Conservation (phyloP, 768 basidiomycete genomes). For the Filobasidium wieringae region DNA sequence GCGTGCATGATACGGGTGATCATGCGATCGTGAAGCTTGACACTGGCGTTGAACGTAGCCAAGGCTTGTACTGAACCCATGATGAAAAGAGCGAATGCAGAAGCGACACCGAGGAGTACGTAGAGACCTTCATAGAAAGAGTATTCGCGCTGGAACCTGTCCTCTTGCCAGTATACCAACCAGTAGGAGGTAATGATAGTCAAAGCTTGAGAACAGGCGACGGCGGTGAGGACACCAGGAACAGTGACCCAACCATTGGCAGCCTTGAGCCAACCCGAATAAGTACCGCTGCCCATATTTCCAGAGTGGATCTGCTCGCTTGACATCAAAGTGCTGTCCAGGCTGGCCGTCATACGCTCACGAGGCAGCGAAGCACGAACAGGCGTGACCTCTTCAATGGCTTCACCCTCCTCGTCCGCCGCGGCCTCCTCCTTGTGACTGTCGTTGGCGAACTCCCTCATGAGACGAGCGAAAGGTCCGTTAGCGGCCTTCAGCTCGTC, state of each 20-base stretch:
- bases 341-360: slow-evolving; percentile 38
- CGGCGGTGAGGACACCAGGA: slow-evolving; percentile 52
- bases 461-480: slow-evolving; percentile 60
- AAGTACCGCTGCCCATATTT: slow-evolving; percentile 48
- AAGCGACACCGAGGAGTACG: slow-evolving; percentile 57
- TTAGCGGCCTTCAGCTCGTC: slow-evolving; percentile 53
- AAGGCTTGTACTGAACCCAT: slow-evolving; percentile 52
- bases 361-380: slow-evolving; percentile 38
- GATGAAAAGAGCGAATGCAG: slow-evolving; percentile 57
- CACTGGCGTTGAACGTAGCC: slow-evolving; percentile 67
- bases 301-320: slow-evolving; percentile 71
- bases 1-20: slow-evolving; percentile 50
- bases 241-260: slow-evolving; percentile 56
- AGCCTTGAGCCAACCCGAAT: slow-evolving; percentile 51
- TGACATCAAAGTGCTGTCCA: slow-evolving; percentile 56
- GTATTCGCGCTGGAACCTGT: slow-evolving; percentile 49
- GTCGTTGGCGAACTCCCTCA: slow-evolving; percentile 65
- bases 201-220: slow-evolving; percentile 58
- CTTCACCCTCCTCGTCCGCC: slow-evolving; percentile 41
- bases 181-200: slow-evolving; percentile 52
- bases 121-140: slow-evolving; percentile 69
- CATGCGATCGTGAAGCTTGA: slow-evolving; percentile 46
- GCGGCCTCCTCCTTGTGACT: slow-evolving; percentile 44
- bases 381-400: slow-evolving; percentile 30
- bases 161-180: slow-evolving; percentile 71